Conservation (phyloP, 2,329 filamentous ascomycete species). For the Paecilomyces niveus region DNA sequence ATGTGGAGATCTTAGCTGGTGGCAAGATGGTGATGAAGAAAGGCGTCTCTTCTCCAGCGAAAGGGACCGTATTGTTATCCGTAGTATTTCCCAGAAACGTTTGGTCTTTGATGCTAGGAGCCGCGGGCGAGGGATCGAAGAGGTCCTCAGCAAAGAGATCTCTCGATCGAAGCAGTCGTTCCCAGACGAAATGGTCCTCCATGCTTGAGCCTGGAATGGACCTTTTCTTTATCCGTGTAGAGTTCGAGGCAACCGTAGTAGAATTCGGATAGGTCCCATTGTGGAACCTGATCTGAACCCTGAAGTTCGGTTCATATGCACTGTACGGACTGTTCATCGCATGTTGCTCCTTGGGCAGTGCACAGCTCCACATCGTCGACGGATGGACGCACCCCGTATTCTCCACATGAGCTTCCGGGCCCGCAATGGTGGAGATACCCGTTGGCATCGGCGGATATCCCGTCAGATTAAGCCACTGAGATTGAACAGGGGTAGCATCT, state of each 20-base stretch:
- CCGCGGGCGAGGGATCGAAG: conserved; percentile 39
- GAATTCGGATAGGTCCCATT: conserved; percentile 53
- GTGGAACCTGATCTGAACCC: conserved; percentile 62
- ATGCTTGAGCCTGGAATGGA: conserved; percentile 22
- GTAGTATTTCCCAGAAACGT: conserved; percentile 80
- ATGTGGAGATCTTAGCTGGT: conserved; percentile 31
- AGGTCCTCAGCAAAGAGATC: too few relatives aligned
- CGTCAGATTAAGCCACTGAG: conserved; percentile 75
- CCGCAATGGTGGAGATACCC: conserved; percentile 70
- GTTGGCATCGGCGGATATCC: conserved; percentile 81
- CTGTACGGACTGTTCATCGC: conserved; percentile 55
- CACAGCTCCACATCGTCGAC: conserved; percentile 77
- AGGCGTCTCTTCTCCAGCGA: conserved; percentile 78
- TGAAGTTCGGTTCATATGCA: conserved; percentile 67
- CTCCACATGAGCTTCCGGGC: conserved; percentile 59
- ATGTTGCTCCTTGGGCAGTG: conserved; percentile 71
- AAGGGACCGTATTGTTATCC: conserved; percentile 63
- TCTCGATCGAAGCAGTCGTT: conserved; percentile 19
- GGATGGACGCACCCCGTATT: conserved; percentile 64
- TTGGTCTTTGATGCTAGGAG: conserved; percentile 58
- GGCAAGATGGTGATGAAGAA: conserved; percentile 74
- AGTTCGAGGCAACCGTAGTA: conserved; percentile 47
- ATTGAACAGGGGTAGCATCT: conserved; percentile 37
- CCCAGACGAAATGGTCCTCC: conserved; percentile 21
- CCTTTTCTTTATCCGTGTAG: conserved; percentile 19